phyloP scores from a whole-genome alignment of 2,329 filamentous ascomycete species.

The Corniculantispora saksenae region DNA sequence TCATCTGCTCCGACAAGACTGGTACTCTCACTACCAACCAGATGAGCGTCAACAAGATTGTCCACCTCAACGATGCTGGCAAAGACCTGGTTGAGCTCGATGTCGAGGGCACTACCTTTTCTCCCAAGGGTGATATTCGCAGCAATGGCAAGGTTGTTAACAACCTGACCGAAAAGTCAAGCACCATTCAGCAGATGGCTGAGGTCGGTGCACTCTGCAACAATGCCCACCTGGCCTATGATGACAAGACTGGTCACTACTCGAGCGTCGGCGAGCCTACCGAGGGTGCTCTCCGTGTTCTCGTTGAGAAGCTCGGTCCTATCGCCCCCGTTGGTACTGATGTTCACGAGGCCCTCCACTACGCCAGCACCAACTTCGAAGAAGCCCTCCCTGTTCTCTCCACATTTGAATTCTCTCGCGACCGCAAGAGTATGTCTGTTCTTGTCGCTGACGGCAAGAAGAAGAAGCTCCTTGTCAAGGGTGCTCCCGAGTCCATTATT shows the following conservation, averaged over 20 bases:
- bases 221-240: slow-evolving; percentile 80
- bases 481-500: slow-evolving; percentile 90
- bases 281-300: slow-evolving; percentile 85
- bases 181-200: slow-evolving; percentile 76
- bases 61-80: slow-evolving; percentile 76
- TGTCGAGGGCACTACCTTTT: slow-evolving; percentile 90
- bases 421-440: slow-evolving; percentile 99
- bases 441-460: slow-evolving; percentile 70
- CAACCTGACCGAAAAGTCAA: slow-evolving; percentile 69
- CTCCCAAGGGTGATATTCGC: slow-evolving; percentile 75
- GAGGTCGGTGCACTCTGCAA: slow-evolving; percentile 81
- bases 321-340: slow-evolving; percentile 58
- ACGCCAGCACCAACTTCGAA: slow-evolving; percentile 84
- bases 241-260: slow-evolving; percentile 72
- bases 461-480: slow-evolving; percentile 90
- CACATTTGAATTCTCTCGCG: slow-evolving; percentile 95
- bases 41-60: slow-evolving; percentile 96
- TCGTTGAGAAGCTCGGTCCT: slow-evolving; percentile 94
- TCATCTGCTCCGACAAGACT: slow-evolving; percentile 99
- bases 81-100: slow-evolving; percentile 79
- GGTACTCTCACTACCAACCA: slow-evolving; percentile 98
- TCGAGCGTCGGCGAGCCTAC: slow-evolving; percentile 91
- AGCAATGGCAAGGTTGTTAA: slow-evolving; percentile 67
- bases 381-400: slow-evolving; percentile 71
- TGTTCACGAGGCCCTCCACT: slow-evolving; percentile 70